Percentiles rank a stretch among this genome's conserved stretches.
Conservation (phyloP, 176 grass and related monocot genomes). For the Ampelocalamus luodianensis region DNA sequence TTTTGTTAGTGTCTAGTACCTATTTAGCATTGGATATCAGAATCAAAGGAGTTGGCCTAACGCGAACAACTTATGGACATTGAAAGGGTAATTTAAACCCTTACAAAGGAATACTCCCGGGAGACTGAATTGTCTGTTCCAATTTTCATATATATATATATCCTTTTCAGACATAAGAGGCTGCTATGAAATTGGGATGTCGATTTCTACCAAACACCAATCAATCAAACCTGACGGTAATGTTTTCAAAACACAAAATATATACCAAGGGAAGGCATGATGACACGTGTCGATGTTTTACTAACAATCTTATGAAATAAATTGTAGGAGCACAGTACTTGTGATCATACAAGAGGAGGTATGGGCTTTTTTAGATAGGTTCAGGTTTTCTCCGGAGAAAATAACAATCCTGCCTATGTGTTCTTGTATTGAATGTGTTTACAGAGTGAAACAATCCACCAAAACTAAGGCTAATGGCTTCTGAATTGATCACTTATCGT, state of each 20-base stretch:
- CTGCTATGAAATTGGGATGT: not conserved
- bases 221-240: not conserved
- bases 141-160: not conserved
- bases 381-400: too few species aligned
- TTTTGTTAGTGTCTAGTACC: not conserved
- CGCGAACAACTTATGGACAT: not conserved
- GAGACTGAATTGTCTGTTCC: not conserved
- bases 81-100: not conserved
- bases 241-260: not conserved
- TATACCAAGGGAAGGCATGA: not conserved
- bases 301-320: too few species aligned
- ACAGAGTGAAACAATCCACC: too few species aligned
- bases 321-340: too few species aligned
- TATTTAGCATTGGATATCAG: not conserved
- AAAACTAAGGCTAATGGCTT: too few species aligned
- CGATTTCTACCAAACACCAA: not conserved
- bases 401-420: too few species aligned
- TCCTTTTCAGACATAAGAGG: not conserved
- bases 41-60: constrained; percentile 5
- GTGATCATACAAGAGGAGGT: too few species aligned
- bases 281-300: not conserved
- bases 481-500: too few species aligned
- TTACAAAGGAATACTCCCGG: not conserved
- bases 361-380: too few species aligned
- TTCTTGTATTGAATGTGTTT: too few species aligned